Percentiles rank a stretch among this genome's conserved stretches.
phyloP scores from a whole-genome alignment of 257 asterid species.

The Salvia hispanica region DNA sequence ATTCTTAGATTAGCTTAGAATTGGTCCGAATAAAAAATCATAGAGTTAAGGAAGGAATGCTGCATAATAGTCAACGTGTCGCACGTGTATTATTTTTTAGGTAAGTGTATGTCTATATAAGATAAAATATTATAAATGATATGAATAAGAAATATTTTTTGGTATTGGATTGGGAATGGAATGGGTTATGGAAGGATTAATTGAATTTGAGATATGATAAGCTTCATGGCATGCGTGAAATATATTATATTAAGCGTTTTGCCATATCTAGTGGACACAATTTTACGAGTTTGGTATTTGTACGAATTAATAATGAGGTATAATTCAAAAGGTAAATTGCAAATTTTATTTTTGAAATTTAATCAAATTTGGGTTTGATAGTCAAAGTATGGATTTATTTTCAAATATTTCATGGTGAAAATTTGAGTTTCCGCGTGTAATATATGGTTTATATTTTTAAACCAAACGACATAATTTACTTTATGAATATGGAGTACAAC shows the following conservation, averaged over 20 bases:
- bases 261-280: too few species aligned
- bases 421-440: too few species aligned
- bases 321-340: neutral
- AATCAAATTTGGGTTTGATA: too few species aligned
- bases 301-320: neutral
- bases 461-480: too few species aligned
- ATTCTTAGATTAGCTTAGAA: constrained; percentile 2
- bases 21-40: constrained; percentile 16
- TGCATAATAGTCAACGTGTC: neutral
- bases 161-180: neutral
- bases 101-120: neutral
- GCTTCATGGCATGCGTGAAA: neutral
- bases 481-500: too few species aligned
- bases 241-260: neutral
- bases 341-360: too few species aligned
- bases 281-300: too few species aligned
- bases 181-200: neutral
- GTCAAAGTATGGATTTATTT: too few species aligned
- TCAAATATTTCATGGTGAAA: too few species aligned
- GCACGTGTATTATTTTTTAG: neutral
- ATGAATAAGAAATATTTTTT: neutral
- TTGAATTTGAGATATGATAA: neutral
- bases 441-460: too few species aligned
- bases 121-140: neutral
- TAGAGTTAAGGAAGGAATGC: neutral